Conservation (phyloP, 139 green algal species). For the Chlorella ohadii region DNA sequence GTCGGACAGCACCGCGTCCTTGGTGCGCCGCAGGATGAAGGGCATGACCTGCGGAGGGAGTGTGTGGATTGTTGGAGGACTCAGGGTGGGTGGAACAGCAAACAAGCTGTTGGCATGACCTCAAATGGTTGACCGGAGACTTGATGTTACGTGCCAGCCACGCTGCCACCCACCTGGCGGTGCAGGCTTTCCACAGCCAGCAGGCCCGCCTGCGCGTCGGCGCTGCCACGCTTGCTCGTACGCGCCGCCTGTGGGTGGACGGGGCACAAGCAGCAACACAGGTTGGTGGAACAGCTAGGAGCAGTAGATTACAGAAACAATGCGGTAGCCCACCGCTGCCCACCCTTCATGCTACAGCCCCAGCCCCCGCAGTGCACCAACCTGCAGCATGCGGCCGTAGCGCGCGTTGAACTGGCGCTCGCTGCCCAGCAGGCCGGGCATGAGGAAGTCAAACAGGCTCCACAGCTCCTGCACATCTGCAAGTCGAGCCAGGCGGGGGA, state of each 20-base stretch:
- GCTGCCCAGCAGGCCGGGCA: slow-evolving; percentile 87
- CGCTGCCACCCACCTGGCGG: slow-evolving; percentile 50
- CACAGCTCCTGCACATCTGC: slow-evolving; percentile 90
- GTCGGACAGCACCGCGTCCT: slow-evolving; percentile 92
- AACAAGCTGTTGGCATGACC: no score
- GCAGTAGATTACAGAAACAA: no score
- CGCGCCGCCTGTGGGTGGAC: not conserved
- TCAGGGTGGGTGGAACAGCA: no score
- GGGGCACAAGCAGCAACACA: no score
- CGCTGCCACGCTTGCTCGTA: slow-evolving; percentile 65
- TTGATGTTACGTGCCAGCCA: no score
- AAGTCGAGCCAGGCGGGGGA: no score
- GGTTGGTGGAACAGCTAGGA: no score
- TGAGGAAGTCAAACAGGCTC: slow-evolving; percentile 98
- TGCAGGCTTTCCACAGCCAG: slow-evolving; percentile 92
- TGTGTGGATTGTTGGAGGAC: no score
- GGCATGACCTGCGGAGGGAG: slow-evolving; percentile 75
- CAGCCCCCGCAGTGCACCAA: not conserved
- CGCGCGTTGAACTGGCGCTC: slow-evolving; percentile 82
- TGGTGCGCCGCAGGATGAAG: slow-evolving; percentile 96
- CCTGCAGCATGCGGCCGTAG: slow-evolving; percentile 83
- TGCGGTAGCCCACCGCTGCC: no score
- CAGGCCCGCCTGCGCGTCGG: slow-evolving; percentile 75
- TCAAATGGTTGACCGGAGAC: no score
- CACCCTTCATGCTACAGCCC: not conserved